Base-by-base conservation (phyloP, 2,329 filamentous ascomycete genomes). In the Leptographium galeiforme region DNA sequence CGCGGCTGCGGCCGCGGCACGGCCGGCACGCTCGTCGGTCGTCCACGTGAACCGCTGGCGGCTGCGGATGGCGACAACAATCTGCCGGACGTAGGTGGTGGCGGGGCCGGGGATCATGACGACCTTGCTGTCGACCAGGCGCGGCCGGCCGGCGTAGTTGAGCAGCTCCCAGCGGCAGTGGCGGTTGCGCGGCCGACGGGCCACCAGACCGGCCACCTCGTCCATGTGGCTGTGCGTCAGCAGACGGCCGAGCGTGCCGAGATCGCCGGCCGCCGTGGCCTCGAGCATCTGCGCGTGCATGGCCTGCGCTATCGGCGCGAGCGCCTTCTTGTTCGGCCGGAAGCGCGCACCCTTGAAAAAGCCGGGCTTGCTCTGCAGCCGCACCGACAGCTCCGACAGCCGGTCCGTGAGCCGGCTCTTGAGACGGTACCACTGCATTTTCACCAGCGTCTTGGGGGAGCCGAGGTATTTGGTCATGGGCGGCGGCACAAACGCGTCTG, bases 281-380 rank as follows among this genome's bases (percentile, higher is more conserved):
- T 74, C 72, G 60, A 81, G 79, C 72, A 87, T 78, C 58, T 77
- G 68, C 51, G 70, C 68, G 65, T 87, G 82, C 61, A 85, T 68
- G 19, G 70, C 72, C 60, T 77, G 74, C 36, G 81, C 83, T 1
- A 73, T 72, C 2, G 78, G 73, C 10, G 71, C 64, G 48, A 78
- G 68, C 51, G 65, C 62, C 25, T 65, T 59, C 14, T 69, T 70
- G 32, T 66, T 59, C 32, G 74, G 62, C 61, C 73, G 70, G 62
- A 74, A 72, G n/a, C 60, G 62, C 13, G 72, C 72, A 19, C 66
- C 66, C 36, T 64, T 66, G 51, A 71, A 64, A 58, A 71, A 64
- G 53, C 58, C 61, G 30, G 70, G 69, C 68, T 74, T 75, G 32
- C 76, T 78, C 38, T 66, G 58, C 49, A 74, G 60, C 60, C 72